Evolutionary conservation across 1,284 basidiomycete genomes (phyloP), one percentile per base, ranked within the genome.

Genomic region (Vanrija pseudolonga): DNA sequence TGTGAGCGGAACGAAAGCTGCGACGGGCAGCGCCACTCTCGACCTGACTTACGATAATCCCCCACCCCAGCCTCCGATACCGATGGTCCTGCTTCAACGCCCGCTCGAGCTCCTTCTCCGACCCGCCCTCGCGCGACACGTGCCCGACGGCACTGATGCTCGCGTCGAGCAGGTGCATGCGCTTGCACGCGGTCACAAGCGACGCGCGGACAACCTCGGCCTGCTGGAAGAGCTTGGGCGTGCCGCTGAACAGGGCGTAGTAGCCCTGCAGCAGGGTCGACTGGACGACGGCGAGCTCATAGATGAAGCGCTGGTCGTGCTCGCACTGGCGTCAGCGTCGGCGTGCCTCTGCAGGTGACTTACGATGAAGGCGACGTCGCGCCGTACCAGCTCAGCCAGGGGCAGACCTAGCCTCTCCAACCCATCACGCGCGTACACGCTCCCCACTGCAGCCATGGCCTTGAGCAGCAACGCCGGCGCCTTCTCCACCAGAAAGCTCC

Each of bases 1-100:
- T 6, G 41, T 47, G 6, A 53, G 32, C 11, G 32, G 12, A 32
- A 15, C 32, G 24, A 26, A 37, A 18, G 5, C 11, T 11, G 9
- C 17, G 12, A 20, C 4, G n/a, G 14, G 17, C 6, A 9, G 14
- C 26, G 7, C 37, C 9, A 6, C 22, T 3, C 4, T 0, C n/a
- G n/a, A n/a, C n/a, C n/a, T n/a, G n/a, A 58, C 60, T 56, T 46
- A 64, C 64, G 39, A 57, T 62, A 20, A 66, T 66, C 5, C 48
- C 53, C 64, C 64, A 66, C 3, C 64, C 64, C 0, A 64, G 50
- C 24, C 60, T 18, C 15, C 47, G 43, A 11, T 60, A 46, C 15
- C 55, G 19, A n/a, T 59, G 49, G 38, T 66, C 64, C 32, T 62
- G 41, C 48, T 56, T 57, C 7, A 49, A 37, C 3, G 58, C 60